Base-by-base conservation (phyloP, 495 filamentous ascomycete genomes). In the Aspergillus bridgeri region DNA sequence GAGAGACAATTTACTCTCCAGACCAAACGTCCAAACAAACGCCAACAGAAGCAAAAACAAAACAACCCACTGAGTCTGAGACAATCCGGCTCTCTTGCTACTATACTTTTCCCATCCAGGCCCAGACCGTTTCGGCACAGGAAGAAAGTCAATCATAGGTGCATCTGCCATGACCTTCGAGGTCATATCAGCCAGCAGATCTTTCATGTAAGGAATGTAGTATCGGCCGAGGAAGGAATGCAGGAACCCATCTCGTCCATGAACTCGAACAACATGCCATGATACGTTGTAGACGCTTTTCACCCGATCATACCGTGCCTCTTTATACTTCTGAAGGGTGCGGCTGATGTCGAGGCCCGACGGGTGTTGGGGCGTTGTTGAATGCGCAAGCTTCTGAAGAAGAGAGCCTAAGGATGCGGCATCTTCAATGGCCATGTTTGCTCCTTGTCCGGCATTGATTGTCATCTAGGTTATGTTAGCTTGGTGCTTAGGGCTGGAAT, bases 381-480 rank as follows among this genome's bases (percentile, higher is more conserved):
- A 25, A 27, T 42, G 19, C 15, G 57, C 13, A 6, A 56, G 44
- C 1, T 54, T 25, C 21, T 60, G 19, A 2, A 67, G 23, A 3
- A 62, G 47, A 3, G 57, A 63, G n/a, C 57, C 48, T 5, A 70
- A 54, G 15, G 23, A 47, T 2, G 63, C 68, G 0, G 64, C 68
- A 43, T 64, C 60, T 49, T 71, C 65, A 20, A 71, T 69, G 19
- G 69, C 66, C n/a, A 49, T 55, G 29, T 69, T 69, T 19, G 66
- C 69, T 0, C 69, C 69, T 57, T 71, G 69, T 13, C 65, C 69
- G 24, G 65, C 53, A 48, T 71, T 67, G 2, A 66, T 64, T 7
- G 68, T 63, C 62, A 71, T 67, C 64, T 67, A 48, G n/a, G n/a
- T n/a, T 8, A 27, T 50, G 1, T 3, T 8, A 24, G 1, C 21